A percentile compares a stretch with the other conserved stretches of the same genome.
Evolutionary conservation across 176 grass and related monocot genomes (phyloP).

Genomic region (Cenchrus americanus): DNA sequence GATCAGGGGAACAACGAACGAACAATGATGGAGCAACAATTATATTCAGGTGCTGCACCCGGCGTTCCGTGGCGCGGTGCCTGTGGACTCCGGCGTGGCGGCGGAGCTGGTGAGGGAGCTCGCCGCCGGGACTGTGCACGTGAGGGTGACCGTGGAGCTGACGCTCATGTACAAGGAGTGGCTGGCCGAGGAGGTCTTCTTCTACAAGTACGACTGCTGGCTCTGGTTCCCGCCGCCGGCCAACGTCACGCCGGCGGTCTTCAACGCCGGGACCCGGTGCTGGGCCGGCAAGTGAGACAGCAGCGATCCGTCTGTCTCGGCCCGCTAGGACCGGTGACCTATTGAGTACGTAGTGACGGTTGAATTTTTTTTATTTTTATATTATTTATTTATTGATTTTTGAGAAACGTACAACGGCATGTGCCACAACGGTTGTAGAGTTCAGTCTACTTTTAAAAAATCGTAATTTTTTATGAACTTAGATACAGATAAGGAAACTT

Average conservation of each 20-base stretch:
- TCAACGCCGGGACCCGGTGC: not conserved
- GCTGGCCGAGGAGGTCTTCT: not conserved
- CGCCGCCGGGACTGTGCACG: slow-evolving; percentile 26
- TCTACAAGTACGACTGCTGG: slow-evolving; percentile 43
- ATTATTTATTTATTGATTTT: no score
- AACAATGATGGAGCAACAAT: not conserved
- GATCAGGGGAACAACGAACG: no score
- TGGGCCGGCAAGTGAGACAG: not conserved
- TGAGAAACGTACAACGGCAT: no score
- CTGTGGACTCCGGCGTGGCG: not conserved
- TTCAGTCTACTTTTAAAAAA: no score
- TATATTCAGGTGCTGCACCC: slow-evolving; percentile 2
- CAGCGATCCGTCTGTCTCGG: no score
- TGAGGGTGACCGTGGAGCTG: slow-evolving; percentile 26
- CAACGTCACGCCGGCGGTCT: slow-evolving; percentile 13
- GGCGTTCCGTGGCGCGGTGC: not conserved
- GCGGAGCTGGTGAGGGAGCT: slow-evolving; percentile 18
- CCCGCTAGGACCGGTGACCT: no score
- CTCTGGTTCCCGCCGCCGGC: slow-evolving; percentile 21
- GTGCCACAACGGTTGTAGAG: no score
- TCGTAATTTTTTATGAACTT: no score
- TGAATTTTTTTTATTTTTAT: no score
- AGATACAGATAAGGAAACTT: no score
- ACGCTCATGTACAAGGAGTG: slow-evolving; percentile 25
- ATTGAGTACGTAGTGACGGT: no score